phyloP scores from a whole-genome alignment of 495 filamentous ascomycete species.

The Cryomyces antarcticus region DNA sequence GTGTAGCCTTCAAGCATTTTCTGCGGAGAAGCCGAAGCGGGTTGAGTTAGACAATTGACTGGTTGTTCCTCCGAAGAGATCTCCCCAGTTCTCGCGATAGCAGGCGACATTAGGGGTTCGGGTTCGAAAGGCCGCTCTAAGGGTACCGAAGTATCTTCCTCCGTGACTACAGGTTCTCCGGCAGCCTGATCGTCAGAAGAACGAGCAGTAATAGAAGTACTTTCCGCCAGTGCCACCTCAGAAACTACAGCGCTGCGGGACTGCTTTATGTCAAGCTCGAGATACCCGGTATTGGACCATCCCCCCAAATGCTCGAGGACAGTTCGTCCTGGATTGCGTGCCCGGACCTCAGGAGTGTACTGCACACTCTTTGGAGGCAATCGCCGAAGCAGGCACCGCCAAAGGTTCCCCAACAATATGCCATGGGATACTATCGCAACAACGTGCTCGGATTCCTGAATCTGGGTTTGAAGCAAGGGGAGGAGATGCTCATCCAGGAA shows the following conservation, averaged over 20 bases:
- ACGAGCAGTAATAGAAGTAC: background rate
- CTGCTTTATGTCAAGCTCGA: conserved; percentile 26
- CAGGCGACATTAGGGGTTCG: background rate
- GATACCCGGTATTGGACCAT: conserved; percentile 50
- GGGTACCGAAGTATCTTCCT: background rate
- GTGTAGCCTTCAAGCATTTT: conserved; percentile 9
- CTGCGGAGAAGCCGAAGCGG: background rate
- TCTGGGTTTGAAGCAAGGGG: conserved; percentile 27
- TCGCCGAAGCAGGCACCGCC: conserved; percentile 36
- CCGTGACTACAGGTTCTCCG: background rate
- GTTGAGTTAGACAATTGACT: background rate
- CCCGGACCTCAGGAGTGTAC: conserved; percentile 13
- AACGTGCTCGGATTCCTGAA: conserved; percentile 8
- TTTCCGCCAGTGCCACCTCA: background rate
- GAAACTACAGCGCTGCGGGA: background rate
- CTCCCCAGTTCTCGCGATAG: background rate
- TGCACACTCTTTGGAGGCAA: conserved; percentile 25
- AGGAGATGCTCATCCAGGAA: conserved; percentile 44
- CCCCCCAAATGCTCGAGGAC: conserved; percentile 25
- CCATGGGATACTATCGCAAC: conserved; percentile 64
- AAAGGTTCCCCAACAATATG: conserved; percentile 48
- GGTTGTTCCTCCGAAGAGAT: background rate
- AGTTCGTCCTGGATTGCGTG: conserved; percentile 1
- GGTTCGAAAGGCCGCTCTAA: background rate
- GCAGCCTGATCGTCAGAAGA: background rate